phyloP scores from a whole-genome alignment of 1,139 yeast genomes.

The Nakaseomyces glabratus region DNA sequence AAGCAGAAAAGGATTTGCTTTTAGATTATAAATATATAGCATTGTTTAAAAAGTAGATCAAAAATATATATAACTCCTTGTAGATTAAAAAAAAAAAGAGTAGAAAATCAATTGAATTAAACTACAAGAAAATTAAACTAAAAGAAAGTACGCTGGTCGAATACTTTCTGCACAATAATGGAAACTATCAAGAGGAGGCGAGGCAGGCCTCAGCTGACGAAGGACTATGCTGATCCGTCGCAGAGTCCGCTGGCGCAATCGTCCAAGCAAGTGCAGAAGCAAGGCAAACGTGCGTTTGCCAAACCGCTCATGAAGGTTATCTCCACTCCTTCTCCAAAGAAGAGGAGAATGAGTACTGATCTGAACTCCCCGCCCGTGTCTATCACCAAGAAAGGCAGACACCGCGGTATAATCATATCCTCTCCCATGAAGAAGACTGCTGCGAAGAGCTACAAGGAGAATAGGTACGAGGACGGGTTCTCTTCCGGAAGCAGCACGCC shows the following conservation, averaged over 20 bases:
- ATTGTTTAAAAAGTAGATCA: too few relatives aligned
- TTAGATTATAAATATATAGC: too few relatives aligned
- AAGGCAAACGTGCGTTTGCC: conserved; percentile 24
- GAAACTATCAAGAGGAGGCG: conserved; percentile 21
- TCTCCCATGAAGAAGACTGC: conserved; percentile 19
- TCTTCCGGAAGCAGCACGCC: conserved; percentile 10
- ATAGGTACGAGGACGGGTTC: conserved; percentile 3
- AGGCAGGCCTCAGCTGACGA: conserved; percentile 31
- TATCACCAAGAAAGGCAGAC: conserved; percentile 20
- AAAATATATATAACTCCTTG: too few relatives aligned
- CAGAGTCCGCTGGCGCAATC: conserved; percentile 32
- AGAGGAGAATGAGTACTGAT: conserved; percentile 12
- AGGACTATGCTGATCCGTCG: conserved; percentile 30
- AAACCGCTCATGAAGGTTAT: conserved; percentile 31
- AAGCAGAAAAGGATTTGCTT: too few relatives aligned
- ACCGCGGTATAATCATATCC: conserved; percentile 25
- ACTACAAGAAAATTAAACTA: too few relatives aligned
- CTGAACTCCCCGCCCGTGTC: conserved; percentile 9
- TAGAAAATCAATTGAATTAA: too few relatives aligned
- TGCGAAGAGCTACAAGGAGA: too few relatives aligned
- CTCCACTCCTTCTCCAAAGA: conserved; percentile 22
- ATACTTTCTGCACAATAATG: too few relatives aligned
- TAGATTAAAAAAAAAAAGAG: too few relatives aligned
- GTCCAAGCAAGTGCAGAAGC: conserved; percentile 28
- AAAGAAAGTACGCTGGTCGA: too few relatives aligned